Conservation (phyloP, 179 eudicot genomes). For the Gypsophila paniculata region DNA sequence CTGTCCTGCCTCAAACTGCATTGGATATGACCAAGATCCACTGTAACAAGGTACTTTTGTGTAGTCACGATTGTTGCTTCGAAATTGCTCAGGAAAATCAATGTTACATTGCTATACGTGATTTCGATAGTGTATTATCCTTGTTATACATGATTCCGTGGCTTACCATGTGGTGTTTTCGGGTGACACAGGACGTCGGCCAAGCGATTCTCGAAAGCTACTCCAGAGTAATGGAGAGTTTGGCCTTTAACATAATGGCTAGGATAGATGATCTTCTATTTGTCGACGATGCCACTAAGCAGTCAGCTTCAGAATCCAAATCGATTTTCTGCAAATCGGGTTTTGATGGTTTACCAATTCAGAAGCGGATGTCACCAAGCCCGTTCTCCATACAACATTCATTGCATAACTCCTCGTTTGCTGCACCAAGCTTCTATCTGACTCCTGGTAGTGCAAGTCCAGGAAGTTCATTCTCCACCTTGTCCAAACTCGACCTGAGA, state of each 20-base stretch:
- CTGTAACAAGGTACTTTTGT: slow-evolving; percentile 62
- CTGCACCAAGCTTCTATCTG: slow-evolving; percentile 74
- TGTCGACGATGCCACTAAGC: slow-evolving; percentile 62
- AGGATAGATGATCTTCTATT: slow-evolving; percentile 46
- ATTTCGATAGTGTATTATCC: neutral
- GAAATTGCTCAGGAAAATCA: neutral
- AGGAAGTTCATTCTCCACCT: slow-evolving; percentile 39
- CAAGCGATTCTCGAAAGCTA: slow-evolving; percentile 50
- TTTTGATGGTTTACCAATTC: slow-evolving; percentile 62
- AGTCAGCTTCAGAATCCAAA: slow-evolving; percentile 50
- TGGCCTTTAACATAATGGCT: slow-evolving; percentile 46
- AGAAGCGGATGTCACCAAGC: slow-evolving; percentile 81
- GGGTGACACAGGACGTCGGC: slow-evolving; percentile 38
- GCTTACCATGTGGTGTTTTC: neutral
- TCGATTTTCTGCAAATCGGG: slow-evolving; percentile 62
- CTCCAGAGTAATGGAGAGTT: slow-evolving; percentile 44
- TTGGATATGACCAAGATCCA: slow-evolving; percentile 94
- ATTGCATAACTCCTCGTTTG: slow-evolving; percentile 73
- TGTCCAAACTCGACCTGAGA: slow-evolving; percentile 34
- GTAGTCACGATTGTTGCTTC: neutral
- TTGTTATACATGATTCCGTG: neutral
- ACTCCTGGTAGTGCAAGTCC: slow-evolving; percentile 69
- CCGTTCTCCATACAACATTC: slow-evolving; percentile 85
- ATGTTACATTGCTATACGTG: no score
- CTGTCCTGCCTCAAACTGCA: slow-evolving; percentile 83